phyloP scores from a whole-genome alignment of 2,329 filamentous ascomycete genomes.

The Ascochyta rabiei region DNA sequence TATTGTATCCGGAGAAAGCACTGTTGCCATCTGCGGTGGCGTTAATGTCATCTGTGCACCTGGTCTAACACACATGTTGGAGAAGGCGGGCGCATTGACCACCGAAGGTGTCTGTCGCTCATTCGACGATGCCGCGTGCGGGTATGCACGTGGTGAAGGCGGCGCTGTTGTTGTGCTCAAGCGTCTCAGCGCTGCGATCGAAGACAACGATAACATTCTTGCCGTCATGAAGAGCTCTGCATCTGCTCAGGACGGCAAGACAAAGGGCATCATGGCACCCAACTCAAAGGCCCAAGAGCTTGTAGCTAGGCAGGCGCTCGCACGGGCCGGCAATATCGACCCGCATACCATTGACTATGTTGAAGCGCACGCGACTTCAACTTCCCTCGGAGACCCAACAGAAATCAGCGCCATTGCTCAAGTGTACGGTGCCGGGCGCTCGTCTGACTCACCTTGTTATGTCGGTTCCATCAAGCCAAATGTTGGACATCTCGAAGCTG shows the following conservation, averaged over 20 bases:
- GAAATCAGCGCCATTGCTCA: conserved; percentile 25
- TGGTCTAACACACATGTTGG: conserved; percentile 40
- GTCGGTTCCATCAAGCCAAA: conserved; percentile 43
- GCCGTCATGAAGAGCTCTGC: conserved; percentile 40
- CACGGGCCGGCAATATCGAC: conserved; percentile 12
- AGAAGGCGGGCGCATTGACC: conserved; percentile 35
- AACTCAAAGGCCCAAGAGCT: conserved; percentile 40
- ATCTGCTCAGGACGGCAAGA: conserved; percentile 41
- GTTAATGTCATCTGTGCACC: conserved; percentile 46
- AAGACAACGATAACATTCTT: conserved; percentile 37
- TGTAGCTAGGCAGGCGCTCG: conserved; percentile 25
- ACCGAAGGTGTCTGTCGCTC: conserved; percentile 40
- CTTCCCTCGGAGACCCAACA: conserved; percentile 54
- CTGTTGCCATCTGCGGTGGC: conserved; percentile 27
- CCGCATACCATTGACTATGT: conserved; percentile 19
- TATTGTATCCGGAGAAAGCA: conserved; percentile 34
- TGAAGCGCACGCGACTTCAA: conserved; percentile 57
- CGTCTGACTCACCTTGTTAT: conserved; percentile 7
- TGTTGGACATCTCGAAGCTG: conserved; percentile 51
- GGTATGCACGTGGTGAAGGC: conserved; percentile 44
- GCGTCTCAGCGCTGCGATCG: conserved; percentile 30
- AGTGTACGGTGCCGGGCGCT: conserved; percentile 14
- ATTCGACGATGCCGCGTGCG: conserved; percentile 40
- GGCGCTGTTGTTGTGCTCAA: conserved; percentile 41
- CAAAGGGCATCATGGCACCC: conserved; percentile 46